Evolutionary conservation across 306 rosid species (phyloP), one percentile per base, ranked within the genome.

Genomic region (Senna tora): DNA sequence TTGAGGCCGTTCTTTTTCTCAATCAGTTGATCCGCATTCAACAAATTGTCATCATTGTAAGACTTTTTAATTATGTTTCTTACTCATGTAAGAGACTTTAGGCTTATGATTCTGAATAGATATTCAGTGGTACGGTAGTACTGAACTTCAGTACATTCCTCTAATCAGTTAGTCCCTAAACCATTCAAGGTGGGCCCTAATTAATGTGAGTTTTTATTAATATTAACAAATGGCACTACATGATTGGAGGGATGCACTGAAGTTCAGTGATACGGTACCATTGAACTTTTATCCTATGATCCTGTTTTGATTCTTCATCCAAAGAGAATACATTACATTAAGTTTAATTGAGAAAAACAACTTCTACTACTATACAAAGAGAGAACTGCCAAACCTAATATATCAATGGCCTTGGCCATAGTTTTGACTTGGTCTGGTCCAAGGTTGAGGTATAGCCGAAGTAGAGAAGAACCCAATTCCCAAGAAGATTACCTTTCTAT

Each of bases 391-490:
- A 67, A 78, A 90, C 98, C 97, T 87, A 90, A 75, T 67, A 76
- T 77, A 55, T 87, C 79, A 52, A 83, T 75, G 21, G 97, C 81
- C 84, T 84, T 80, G 67, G 93, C 88, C 79, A 93, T 77, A 57
- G 84, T 42, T 39, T 81, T 85, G 46, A 90, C 79, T 80, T 88
- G 97, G 71, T 93, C 93, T 0, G 98, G 98, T 60, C 96, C 98
- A 63, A 88, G 70, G 77, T 93, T 51, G 92, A 93, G 54, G 98
- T 88, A 80, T 88, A 88, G 45, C 98, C 98, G 42, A 90, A 90
- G 83, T 93, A 89, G 34, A 93, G 88, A 57, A 93, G 97, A 71
- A 86, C 75, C 98, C 98, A 90, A 51, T 90, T 90, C 57, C 96
- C 96, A 34, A 49, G 82, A 72, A 93, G 81, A 82, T 73, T 77